These are phyloP conservation scores for Boletus edulis DNA, from an alignment of 768 basidiomycete genomes.

Conservation along the genomic window DNA sequence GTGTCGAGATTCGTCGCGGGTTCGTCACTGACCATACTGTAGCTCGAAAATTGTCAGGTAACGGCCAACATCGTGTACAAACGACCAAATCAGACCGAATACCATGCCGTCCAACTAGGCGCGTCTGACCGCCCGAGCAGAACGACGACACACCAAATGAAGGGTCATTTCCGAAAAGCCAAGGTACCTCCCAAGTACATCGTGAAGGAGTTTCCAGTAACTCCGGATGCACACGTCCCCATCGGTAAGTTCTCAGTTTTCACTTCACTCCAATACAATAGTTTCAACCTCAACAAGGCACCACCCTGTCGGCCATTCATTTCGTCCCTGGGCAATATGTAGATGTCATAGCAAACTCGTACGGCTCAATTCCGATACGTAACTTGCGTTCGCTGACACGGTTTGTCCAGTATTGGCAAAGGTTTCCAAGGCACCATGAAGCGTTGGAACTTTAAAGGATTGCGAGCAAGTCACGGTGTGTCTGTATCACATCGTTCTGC, in stretches of 20 bases:
- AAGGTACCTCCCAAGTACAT: conserved; percentile 78
- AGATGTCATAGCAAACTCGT: conserved; percentile 91
- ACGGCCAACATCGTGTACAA: conserved; percentile 72
- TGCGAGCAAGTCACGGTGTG: conserved; percentile 93
- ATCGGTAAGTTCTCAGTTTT: conserved; percentile 56
- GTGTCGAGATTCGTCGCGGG: conserved; percentile 17
- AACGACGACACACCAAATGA: conserved; percentile 74
- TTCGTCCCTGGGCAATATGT: conserved; percentile 98
- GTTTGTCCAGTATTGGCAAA: conserved; percentile 79
- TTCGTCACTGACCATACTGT: conserved; percentile 11
- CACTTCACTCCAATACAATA: not conserved
- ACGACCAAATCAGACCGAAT: conserved; percentile 64
- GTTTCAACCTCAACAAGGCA: conserved; percentile 48
- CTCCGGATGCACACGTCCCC: conserved; percentile 85
- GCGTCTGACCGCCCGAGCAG: conserved; percentile 73
- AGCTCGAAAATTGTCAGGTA: conserved; percentile 90
- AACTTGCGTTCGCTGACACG: conserved; percentile 5
- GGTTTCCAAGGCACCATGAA: conserved; percentile 99
- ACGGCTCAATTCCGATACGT: conserved; percentile 26
- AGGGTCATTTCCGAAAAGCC: conserved; percentile 87
- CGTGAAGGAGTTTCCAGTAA: conserved; percentile 86
- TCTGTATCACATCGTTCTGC: conserved; percentile 91
- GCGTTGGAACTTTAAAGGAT: conserved; percentile 88
- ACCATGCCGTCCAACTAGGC: conserved; percentile 93
- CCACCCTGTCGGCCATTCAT: conserved; percentile 85